Evolutionary conservation across 345 rosid species (phyloP).

Genomic region (Euphorbia lathyris): DNA sequence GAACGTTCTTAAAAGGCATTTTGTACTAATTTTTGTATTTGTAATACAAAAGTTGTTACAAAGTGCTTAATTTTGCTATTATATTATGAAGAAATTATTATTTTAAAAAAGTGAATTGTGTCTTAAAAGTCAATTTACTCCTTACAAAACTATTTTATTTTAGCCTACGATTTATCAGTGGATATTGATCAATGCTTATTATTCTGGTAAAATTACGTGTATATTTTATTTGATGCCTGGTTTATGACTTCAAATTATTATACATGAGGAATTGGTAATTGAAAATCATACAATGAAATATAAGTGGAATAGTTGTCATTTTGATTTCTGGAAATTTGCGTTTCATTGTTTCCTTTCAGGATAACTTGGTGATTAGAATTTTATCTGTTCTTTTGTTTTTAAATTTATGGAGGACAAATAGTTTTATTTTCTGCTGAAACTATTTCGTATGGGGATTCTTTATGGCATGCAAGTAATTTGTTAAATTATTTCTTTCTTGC

Average conservation of each 20-base stretch:
- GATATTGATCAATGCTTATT: background rate
- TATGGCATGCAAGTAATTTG: conserved; percentile 10
- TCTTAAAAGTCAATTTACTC: background rate
- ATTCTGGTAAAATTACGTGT: background rate
- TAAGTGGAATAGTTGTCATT: background rate
- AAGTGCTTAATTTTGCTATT: background rate
- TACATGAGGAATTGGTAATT: background rate
- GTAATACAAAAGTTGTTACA: background rate
- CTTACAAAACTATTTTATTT: background rate
- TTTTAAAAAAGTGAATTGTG: background rate
- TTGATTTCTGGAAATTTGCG: background rate
- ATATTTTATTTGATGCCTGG: background rate
- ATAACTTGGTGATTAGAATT: background rate
- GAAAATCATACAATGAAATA: background rate
- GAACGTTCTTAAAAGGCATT: background rate
- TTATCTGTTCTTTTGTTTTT: too few relatives aligned
- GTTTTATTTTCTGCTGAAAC: background rate
- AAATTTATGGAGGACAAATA: background rate
- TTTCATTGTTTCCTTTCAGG: background rate
- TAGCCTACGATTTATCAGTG: background rate
- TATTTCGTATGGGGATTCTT: background rate
- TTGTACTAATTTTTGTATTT: background rate
- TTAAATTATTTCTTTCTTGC: conserved; percentile 22
- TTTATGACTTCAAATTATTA: background rate
- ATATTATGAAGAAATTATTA: background rate